phyloP scores from a whole-genome alignment of 306 rosid species.

The Quercus robur region DNA sequence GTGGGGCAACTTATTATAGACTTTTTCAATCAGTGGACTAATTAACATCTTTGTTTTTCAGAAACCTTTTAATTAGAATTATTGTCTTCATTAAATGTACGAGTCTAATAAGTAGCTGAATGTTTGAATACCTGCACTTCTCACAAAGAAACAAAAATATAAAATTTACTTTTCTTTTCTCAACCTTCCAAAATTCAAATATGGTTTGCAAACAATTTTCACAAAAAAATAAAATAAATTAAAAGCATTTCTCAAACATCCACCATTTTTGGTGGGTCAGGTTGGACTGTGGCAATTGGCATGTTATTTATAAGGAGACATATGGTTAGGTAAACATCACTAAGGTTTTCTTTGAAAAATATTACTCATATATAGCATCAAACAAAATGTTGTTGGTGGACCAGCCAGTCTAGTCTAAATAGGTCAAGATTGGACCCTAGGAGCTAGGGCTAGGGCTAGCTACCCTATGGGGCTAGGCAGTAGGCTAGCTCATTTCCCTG shows the following conservation, averaged over 20 bases:
- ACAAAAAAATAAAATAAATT: not conserved
- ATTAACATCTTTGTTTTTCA: not conserved
- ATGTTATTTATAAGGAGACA: no score
- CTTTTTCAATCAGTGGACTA: not conserved
- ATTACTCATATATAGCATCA: not conserved
- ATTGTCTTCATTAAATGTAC: not conserved
- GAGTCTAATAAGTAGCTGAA: not conserved
- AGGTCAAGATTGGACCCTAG: not conserved
- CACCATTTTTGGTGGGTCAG: no score
- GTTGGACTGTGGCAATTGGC: no score
- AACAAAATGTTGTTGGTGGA: not conserved
- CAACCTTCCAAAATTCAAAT: not conserved
- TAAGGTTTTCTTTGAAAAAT: not conserved
- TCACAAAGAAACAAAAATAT: no score
- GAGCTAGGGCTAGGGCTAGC: not conserved
- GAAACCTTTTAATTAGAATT: not conserved
- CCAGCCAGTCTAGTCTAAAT: not conserved
- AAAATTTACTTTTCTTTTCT: no score
- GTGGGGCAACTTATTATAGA: not conserved
- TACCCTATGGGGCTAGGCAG: not conserved
- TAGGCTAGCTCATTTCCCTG: not conserved
- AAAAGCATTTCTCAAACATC: not conserved
- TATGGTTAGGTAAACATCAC: not conserved
- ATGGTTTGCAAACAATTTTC: not conserved
- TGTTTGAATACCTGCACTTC: not conserved